These are phyloP conservation scores for Colletotrichum gloeosporioides DNA, from an alignment of 2,329 filamentous ascomycete genomes.

Conservation along the genomic window DNA sequence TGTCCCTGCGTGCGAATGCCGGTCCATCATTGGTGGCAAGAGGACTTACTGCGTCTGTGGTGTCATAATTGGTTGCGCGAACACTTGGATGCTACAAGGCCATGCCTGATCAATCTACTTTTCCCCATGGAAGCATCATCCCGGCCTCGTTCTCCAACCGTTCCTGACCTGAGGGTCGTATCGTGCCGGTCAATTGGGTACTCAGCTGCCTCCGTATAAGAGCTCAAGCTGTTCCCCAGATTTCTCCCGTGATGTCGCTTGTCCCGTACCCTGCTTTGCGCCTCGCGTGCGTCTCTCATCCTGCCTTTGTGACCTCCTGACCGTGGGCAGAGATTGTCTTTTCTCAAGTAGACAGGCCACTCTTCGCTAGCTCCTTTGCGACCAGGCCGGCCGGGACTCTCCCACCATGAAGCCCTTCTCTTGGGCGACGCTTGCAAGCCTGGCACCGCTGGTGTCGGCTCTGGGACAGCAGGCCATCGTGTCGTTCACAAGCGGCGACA, in stretches of 20 bases:
- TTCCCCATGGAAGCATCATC: slow-evolving; percentile 5
- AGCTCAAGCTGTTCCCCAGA: not conserved
- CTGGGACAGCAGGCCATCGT: slow-evolving; percentile 58
- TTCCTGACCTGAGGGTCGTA: not conserved
- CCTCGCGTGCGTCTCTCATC: not conserved
- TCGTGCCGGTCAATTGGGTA: not conserved
- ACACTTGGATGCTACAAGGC: not conserved
- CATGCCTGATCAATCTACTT: not conserved
- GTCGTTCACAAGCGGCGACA: slow-evolving; percentile 35
- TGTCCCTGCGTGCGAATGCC: not conserved
- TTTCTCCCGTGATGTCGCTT: not conserved
- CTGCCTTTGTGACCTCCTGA: not conserved
- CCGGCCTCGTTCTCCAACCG: slow-evolving; percentile 2
- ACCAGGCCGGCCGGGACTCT: not conserved
- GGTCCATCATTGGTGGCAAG: not conserved
- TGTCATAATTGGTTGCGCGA: not conserved
- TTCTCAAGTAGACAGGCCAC: not conserved
- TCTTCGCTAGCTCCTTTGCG: not conserved
- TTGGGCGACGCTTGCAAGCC: slow-evolving; percentile 22
- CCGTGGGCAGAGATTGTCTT: not conserved
- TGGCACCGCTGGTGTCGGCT: slow-evolving; percentile 33
- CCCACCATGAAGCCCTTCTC: slow-evolving; percentile 16
- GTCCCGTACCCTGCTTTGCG: not conserved
- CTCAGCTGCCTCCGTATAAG: not conserved
- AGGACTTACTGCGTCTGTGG: not conserved